A percentile compares a stretch with the other conserved stretches of the same genome.
These are phyloP conservation scores for Pseudonitzschia multistriata DNA, from an alignment of 108 stramenopile species.

Conservation along the genomic window DNA sequence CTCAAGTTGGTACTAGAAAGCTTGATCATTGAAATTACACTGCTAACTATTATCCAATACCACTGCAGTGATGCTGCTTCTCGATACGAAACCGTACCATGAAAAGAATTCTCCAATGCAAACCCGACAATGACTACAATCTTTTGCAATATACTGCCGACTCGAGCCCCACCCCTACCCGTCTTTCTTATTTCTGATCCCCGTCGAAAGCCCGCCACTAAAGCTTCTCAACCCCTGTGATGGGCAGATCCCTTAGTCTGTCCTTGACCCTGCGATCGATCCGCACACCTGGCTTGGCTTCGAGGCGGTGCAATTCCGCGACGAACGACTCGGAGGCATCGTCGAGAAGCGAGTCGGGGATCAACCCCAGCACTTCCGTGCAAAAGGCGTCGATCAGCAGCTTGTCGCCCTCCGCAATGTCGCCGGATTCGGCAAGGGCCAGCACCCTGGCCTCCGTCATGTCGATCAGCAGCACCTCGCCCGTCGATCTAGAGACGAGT, in stretches of 20 bases:
- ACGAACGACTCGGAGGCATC: slow-evolving; percentile 1
- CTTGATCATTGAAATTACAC: too few species aligned
- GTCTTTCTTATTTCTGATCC: too few species aligned
- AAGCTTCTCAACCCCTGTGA: neutral
- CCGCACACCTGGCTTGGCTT: neutral
- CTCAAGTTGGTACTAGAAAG: too few species aligned
- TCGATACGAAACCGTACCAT: too few species aligned
- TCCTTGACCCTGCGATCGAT: neutral
- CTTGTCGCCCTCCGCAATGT: slow-evolving; percentile 3
- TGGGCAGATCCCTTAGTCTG: neutral
- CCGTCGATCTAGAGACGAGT: slow-evolving; percentile 51
- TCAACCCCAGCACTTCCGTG: slow-evolving; percentile 7
- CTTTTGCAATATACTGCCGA: too few species aligned
- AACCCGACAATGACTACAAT: too few species aligned
- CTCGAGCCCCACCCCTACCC: too few species aligned
- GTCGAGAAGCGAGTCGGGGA: neutral
- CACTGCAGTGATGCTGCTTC: too few species aligned
- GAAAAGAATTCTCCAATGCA: too few species aligned
- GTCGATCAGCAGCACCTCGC: slow-evolving; percentile 66
- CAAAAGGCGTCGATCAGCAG: slow-evolving; percentile 2
- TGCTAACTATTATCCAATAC: too few species aligned
- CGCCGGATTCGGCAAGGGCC: too few species aligned
- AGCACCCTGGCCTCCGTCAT: slow-evolving; percentile 63
- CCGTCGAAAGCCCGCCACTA: too few species aligned
- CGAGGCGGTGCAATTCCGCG: slow-evolving; percentile 10